Base-by-base conservation (phyloP, 345 rosid genomes). In the Iberis pinnata region DNA sequence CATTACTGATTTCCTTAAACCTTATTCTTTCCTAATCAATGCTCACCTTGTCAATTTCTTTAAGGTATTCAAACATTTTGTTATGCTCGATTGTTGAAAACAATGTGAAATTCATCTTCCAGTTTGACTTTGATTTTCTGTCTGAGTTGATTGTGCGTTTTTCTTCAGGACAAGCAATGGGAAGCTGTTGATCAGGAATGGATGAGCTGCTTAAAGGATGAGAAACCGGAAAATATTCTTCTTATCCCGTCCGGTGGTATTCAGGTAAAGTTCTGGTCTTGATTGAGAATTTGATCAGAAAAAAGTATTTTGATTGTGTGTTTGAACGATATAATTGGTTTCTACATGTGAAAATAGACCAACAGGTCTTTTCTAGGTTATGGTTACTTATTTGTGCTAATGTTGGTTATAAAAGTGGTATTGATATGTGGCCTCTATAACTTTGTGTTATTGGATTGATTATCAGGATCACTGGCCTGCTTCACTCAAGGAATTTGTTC, bases 41-140 rank as follows among this genome's bases (percentile, higher is more conserved):
- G 86, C 94, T 43, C 90, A 73, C 43, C 80, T 84, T 29, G 90
- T 84, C 77, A 86, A 84, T 79, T 89, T 89, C 85, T 84, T 84
- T 65, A 75, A 63, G 68, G 84, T 79, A 46, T n/a, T n/a, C n/a
- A n/a, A n/a, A n/a, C n/a, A n/a, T n/a, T n/a, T n/a, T n/a, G n/a
- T n/a, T n/a, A n/a, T 39, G 8, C 0, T 49, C 10, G 11, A 7
- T 41, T 8, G 12, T 41, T 16, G 12, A 26, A 55, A 40, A 64
- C 48, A 29, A 18, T 40, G 11, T 22, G n/a, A 20, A 39, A 49
- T 36, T 24, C 13, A 16, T 35, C 8, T 49, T 49, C 8, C 5
- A 14, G 15, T 57, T n/a, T n/a, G n/a, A n/a, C n/a, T n/a, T n/a
- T n/a, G 18, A 8, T 18, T 19, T 7, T 26, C 16, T 3, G 9